Percentiles rank a stretch among this genome's conserved stretches.
phyloP scores from a whole-genome alignment of 2,329 filamentous ascomycete species.

The Fusarium incarnatum region DNA sequence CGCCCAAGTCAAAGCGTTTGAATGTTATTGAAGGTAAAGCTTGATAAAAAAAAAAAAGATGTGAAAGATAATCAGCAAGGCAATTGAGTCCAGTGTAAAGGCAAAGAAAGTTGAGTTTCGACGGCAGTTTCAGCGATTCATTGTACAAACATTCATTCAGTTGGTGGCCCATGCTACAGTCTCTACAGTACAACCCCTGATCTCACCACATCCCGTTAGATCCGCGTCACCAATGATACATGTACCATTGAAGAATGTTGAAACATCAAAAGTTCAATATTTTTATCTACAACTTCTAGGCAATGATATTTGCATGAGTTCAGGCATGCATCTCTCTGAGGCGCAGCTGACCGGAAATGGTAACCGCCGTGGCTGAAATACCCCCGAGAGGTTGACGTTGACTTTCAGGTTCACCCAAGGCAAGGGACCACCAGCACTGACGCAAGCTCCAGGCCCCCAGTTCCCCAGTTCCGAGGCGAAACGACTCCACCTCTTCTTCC shows the following conservation, averaged over 20 bases:
- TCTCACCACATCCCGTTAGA: constrained; percentile 3
- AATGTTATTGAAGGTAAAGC: too few species aligned
- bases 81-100: not conserved
- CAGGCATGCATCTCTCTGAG: not conserved
- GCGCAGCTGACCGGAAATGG: constrained; percentile 18
- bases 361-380: constrained; percentile 33
- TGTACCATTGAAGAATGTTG: too few species aligned
- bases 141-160: not conserved
- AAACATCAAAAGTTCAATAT: too few species aligned
- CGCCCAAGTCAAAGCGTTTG: not conserved
- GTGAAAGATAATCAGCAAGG: not conserved
- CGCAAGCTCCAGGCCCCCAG: constrained; percentile 41
- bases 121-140: constrained; percentile 4
- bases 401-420: not conserved
- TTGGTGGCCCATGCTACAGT: constrained; percentile 1
- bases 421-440: constrained; percentile 34
- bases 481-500: constrained; percentile 38
- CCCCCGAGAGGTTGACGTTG: not conserved
- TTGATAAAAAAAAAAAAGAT: accelerated
- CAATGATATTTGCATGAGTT: too few species aligned
- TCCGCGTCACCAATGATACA: not conserved
- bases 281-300: too few species aligned
- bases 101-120: not conserved
- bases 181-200: not conserved
- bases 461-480: constrained; percentile 7